Conservation (phyloP, 257 asterid species). For the Nicotiana tomentosiformis region DNA sequence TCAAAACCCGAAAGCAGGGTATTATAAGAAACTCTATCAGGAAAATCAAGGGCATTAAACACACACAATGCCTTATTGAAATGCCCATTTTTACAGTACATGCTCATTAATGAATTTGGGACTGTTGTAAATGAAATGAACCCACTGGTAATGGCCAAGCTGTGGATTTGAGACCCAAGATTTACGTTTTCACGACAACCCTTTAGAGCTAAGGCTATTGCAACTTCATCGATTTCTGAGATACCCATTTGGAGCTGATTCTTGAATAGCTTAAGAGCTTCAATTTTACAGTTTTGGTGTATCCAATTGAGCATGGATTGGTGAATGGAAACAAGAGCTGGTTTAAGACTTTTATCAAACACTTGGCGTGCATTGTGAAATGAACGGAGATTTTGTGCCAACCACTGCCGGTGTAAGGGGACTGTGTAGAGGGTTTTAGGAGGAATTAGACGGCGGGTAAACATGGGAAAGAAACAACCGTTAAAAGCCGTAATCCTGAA, state of each 20-base stretch:
- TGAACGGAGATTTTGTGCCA: not conserved
- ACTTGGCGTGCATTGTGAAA: conserved; percentile 33
- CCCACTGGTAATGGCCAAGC: conserved; percentile 49
- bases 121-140: conserved; percentile 35
- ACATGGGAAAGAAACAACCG: conserved; percentile 24
- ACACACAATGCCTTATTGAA: conserved; percentile 40
- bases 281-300: conserved; percentile 34
- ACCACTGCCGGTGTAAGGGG: not conserved
- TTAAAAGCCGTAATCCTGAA: not conserved
- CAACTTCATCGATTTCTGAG: conserved; percentile 54
- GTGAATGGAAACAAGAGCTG: conserved; percentile 29
- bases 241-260: conserved; percentile 43
- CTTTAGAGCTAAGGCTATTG: conserved; percentile 61
- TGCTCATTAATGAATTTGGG: conserved; percentile 77
- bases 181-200: conserved; percentile 46
- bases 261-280: conserved; percentile 56
- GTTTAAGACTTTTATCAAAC: conserved; percentile 59
- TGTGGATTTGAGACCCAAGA: conserved; percentile 63
- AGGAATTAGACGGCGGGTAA: conserved; percentile 37
- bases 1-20: conserved; percentile 72
- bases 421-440: conserved; percentile 17
- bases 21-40: conserved; percentile 77
- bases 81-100: conserved; percentile 59
- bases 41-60: conserved; percentile 40
- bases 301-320: conserved; percentile 56